Evolutionary conservation across 1,284 basidiomycete genomes (phyloP), one percentile per base, ranked within the genome.

Genomic region (Golubevia pallescens): DNA sequence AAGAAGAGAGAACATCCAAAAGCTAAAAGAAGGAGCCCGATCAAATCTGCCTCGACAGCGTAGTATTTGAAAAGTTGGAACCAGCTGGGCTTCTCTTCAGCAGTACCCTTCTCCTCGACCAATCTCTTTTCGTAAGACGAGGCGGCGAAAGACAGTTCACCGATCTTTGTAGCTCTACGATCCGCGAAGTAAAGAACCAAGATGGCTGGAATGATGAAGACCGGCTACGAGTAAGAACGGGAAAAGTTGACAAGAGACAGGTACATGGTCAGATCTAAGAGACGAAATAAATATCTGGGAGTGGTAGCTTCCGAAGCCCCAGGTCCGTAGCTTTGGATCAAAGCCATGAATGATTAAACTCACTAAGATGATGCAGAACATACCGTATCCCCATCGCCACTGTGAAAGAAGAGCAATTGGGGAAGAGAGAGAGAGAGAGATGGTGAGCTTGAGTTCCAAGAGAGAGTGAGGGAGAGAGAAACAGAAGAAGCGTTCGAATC

Each of bases 161-260:
- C 86, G 4, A 81, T 62, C 54, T 80, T 80, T 51, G 79, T 79
- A 16, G 86, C 86, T 42, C 75, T 76, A 21, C 68, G 56, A 65
- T 87, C 84, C 7, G 83, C 86, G 75, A 83, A 86, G 74, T 84
- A 86, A 59, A 88, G 75, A 13, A 86, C 77, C 2, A 78, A 19
- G 62, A 79, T 71, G 60, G 71, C 69, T 3, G 80, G 74, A 0
- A 71, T 56, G 32, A 80, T 65, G 53, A 48, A 61, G 13, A 63
- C 67, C 7, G 72, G 71, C 7, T 48, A 6, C 2, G 28, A 28
- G 28, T 28, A 28, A 6, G 28, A 6, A 6, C 2, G 28, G 28
- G 28, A 28, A 28, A 2, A 28, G 28, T 28, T 28, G 28, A 28
- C 28, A 6, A 28, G 28, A 28, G 28, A 28, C 28, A 28, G 28